Evolutionary conservation across 2,329 filamentous ascomycete species (phyloP), one percentile per base, ranked within the genome.

Genomic region (Eutypa lata): DNA sequence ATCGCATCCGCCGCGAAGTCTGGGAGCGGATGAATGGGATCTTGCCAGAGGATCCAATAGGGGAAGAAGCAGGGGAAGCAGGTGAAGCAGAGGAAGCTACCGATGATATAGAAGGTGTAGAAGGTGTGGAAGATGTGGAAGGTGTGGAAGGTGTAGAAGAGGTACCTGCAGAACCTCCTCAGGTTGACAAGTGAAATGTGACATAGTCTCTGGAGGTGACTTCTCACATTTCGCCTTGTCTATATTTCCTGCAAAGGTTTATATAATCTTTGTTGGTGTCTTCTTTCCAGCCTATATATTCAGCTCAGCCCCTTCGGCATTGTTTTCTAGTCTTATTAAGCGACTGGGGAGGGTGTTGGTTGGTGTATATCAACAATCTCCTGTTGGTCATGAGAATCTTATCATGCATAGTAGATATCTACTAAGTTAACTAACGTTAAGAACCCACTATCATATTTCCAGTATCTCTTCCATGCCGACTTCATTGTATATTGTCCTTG

Each of bases 1-100:
- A 97, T 55, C 81, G 83, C 61, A 91, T 91, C 54, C 80, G 92
- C 53, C 87, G 84, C 63, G 92, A 97, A 69, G 89, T 87, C 13
- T 88, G 84, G 84, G 83, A 87, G 61, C 73, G 82, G 42, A 78
- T 81, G 74, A 87, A 87, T 61, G 84, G 83, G 13, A 70, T 82
- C 16, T 53, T 77, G 18, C 67, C 74, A 1, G 77, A 77, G 11
- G 67, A 77, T 7, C 59, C 61, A 0, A 67, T 68, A 7, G 70
- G 71, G 37, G 77, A 72, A 22, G 73, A 74, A 7, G 43, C 43
- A 18, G 46, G n/a, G 24, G 40, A 53, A 18, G 48, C 31, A 16
- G 35, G 16, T 5, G 35, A 16, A 6, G 35, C 7, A 18, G 35
- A 16, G 35, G 35, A 16, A 38, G 35, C 7, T 31, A 31, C 26